Percentiles rank a stretch among this genome's conserved stretches.
Evolutionary conservation across 352 stramenopile species (phyloP).

Genomic region (Pythium dissotocum): DNA sequence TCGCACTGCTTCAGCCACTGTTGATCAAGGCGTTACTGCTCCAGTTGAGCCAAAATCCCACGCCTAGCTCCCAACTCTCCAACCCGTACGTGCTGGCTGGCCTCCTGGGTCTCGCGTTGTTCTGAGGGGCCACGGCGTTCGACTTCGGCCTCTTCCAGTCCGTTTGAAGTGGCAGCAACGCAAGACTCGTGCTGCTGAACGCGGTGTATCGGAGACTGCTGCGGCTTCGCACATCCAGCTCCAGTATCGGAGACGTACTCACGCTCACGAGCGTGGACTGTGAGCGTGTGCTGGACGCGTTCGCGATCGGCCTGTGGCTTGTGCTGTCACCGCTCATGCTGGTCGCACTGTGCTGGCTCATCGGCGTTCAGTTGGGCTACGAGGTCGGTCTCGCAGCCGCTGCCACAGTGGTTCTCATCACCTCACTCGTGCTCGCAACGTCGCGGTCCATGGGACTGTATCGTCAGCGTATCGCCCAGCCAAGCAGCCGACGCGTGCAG

Average conservation of each 20-base stretch:
- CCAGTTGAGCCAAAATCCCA: slow-evolving; percentile 2
- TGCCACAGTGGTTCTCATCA: slow-evolving; percentile 28
- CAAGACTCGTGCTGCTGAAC: neutral
- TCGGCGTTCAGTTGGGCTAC: neutral
- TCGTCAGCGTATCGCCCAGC: slow-evolving; percentile 7
- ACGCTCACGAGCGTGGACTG: neutral
- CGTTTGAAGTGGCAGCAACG: neutral
- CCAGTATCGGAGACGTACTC: neutral
- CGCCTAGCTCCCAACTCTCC: slow-evolving; percentile 8
- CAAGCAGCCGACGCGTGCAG: slow-evolving; percentile 55
- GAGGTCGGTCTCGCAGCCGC: slow-evolving; percentile 29
- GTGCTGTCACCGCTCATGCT: too few relatives aligned
- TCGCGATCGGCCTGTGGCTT: neutral
- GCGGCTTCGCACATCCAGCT: neutral
- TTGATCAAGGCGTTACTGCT: neutral
- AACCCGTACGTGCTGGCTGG: slow-evolving; percentile 3
- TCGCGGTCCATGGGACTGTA: neutral
- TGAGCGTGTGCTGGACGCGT: neutral
- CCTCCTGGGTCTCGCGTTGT: neutral
- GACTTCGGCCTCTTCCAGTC: neutral
- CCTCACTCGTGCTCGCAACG: slow-evolving; percentile 1
- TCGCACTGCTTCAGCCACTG: neutral
- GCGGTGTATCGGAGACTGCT: neutral
- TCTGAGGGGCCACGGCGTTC: neutral
- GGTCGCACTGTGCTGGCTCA: too few relatives aligned